Base-by-base conservation (phyloP, 2,329 filamentous ascomycete species). In the Neoarthrinium moseri region DNA sequence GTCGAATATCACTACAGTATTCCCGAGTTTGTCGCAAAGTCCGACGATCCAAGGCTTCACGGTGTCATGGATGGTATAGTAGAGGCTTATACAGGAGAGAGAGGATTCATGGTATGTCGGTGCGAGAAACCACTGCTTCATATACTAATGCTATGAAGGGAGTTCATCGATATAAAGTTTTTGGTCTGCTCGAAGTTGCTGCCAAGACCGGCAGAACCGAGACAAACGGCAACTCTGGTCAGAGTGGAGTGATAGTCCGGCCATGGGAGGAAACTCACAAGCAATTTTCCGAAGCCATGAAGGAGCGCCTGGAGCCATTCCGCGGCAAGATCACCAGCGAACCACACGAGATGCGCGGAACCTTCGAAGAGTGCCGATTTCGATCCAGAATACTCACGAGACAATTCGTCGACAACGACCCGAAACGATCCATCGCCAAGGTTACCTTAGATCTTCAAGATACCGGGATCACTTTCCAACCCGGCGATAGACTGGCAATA, bases 101-200 rank as follows among this genome's bases (percentile, higher is more conserved):
- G 75, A 17, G 76, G 77, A 0, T 80, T 79, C 54, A 77, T 80
- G 75, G 40, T 43, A 23, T 33, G 40, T n/a, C n/a, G n/a, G n/a
- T n/a, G n/a, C n/a, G n/a, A n/a, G n/a, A n/a, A n/a, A n/a, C n/a
- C n/a, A n/a, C n/a, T 23, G 21, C 2, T 13, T 12, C 12, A 26
- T n/a, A 17, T 36, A 38, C 35, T 38, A 24, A 38, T 15, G 13
- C 17, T n/a, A n/a, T 26, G 27, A 13, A 43, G 40, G 75, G 77
- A 5, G 73, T 71, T 0, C 76, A 80, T 52, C 62, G 75, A n/a
- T 78, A 79, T 56, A 80, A 80, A 53, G 76, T 80, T 4, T 80
- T 77, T 50, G 77, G 75, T 1, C 74, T 80, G 22, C 68, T 79
- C 0, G 75, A 79, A 47, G 70, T 78, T 12, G 75, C 75, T 1